Evolutionary conservation across 106 monocot genomes (phyloP), one percentile per base, ranked within the genome.

Genomic region (Dioscorea alata): DNA sequence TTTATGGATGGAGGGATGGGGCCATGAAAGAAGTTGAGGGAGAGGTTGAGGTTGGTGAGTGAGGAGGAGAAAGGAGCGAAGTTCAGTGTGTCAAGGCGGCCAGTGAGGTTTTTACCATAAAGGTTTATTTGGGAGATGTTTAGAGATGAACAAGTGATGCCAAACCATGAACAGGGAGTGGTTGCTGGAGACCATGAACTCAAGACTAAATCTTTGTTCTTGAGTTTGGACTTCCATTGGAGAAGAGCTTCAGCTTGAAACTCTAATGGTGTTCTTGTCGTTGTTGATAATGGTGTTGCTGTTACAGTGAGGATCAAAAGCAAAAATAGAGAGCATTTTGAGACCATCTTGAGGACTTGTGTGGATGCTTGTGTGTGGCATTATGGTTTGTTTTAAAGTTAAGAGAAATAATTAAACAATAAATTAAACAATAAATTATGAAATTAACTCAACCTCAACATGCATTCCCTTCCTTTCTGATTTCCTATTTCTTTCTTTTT

Each of bases 181-280:
- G 20, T 19, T 13, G 23, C 33, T 25, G 31, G 25, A 13, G 57
- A 13, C 69, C 69, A 69, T 1, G 69, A 69, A 28, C 17, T 12
- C 17, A 17, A 1, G 32, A 69, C 57, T 24, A 28, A n/a, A 54
- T 24, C 16, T 23, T 17, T 16, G 23, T 16, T 15, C 12, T 19
- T 53, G 54, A 69, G 69, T 13, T 28, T 28, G 15, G 54, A 42
- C 57, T 69, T 69, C 69, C 69, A 69, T 6, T 25, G 15, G 57
- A 69, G 54, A 57, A 69, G 69, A n/a, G 69, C 69, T 21, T 2
- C 19, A n/a, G 9, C 9, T 59, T 59, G 58, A 20, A n/a, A 59
- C 58, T 59, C 20, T 10, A 12, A 20, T n/a, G 51, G 1, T 51
- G 2, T 51, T 51, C 2, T 51, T 51, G 51, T 4, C 4, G 17